Percentiles rank a stretch among this genome's conserved stretches.
These are phyloP conservation scores for Neofusicoccum sp. DNA, from an alignment of 2,329 filamentous ascomycete genomes.

Conservation along the genomic window DNA sequence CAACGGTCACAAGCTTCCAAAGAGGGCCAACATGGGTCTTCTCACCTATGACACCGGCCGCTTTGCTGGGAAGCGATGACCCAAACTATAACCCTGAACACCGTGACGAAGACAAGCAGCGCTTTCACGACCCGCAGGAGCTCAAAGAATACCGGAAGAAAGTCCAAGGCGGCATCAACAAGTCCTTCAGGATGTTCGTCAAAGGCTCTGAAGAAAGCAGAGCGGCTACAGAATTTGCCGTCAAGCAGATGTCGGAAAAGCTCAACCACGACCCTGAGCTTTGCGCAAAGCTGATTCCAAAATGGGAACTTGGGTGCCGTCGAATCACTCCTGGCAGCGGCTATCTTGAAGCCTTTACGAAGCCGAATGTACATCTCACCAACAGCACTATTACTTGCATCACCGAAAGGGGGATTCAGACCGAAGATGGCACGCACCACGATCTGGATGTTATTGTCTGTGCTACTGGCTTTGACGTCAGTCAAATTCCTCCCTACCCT, in stretches of 20 bases:
- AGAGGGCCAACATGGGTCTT: constrained; percentile 53
- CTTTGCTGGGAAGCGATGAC: constrained; percentile 45
- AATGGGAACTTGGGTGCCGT: constrained; percentile 46
- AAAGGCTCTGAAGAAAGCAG: constrained; percentile 42
- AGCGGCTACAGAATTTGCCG: constrained; percentile 33
- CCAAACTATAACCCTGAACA: constrained; percentile 29
- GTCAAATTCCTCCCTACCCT: constrained; percentile 43
- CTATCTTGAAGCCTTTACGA: constrained; percentile 51
- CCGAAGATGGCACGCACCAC: constrained; percentile 41
- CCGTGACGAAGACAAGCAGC: constrained; percentile 41
- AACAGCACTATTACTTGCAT: constrained; percentile 47
- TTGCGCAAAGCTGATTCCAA: constrained; percentile 37
- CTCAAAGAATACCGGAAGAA: constrained; percentile 46
- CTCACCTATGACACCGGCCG: constrained; percentile 48
- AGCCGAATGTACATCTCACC: constrained; percentile 51
- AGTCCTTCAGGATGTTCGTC: constrained; percentile 33
- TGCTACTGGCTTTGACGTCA: constrained; percentile 47
- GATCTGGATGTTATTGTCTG: constrained; percentile 45
- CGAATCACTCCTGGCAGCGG: constrained; percentile 50
- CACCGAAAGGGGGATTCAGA: constrained; percentile 47
- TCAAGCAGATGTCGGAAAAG: constrained; percentile 48
- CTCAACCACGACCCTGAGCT: constrained; percentile 38
- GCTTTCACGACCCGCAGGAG: constrained; percentile 42
- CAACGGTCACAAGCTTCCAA: constrained; percentile 51
- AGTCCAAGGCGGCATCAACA: constrained; percentile 40